phyloP scores from a whole-genome alignment of 805 yeast genomes.

The Maudiozyma turicensis region DNA sequence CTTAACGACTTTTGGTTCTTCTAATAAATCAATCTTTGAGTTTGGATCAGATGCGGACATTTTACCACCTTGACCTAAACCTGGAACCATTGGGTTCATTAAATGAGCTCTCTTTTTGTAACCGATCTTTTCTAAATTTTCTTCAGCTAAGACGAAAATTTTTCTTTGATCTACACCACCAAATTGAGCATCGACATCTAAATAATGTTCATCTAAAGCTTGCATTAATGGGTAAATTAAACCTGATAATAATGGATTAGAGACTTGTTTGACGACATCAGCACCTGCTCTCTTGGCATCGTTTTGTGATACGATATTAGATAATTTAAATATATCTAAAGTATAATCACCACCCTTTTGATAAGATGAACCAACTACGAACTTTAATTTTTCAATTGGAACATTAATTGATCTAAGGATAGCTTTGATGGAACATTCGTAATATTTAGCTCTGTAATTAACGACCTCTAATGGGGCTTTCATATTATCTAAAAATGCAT shows the following conservation, averaged over 20 bases:
- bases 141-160: slow-evolving; percentile 94
- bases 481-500: slow-evolving; percentile 96
- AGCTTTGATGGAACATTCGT: slow-evolving; percentile 74
- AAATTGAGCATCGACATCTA: slow-evolving; percentile 85
- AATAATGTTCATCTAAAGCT: slow-evolving; percentile 88
- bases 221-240: slow-evolving; percentile 98
- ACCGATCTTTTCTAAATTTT: slow-evolving; percentile 74
- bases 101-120: slow-evolving; percentile 96
- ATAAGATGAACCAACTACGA: slow-evolving; percentile 84
- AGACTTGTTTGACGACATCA: slow-evolving; percentile 96
- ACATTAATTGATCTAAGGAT: slow-evolving; percentile 80
- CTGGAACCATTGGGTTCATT: slow-evolving; percentile 99
- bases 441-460: slow-evolving; percentile 78
- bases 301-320: slow-evolving; percentile 81
- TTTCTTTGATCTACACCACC: slow-evolving; percentile 99
- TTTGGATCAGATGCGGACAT: slow-evolving; percentile 99
- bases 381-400: slow-evolving; percentile 79
- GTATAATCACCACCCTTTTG: slow-evolving; percentile 72
- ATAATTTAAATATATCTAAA: slow-evolving; percentile 77
- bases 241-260: slow-evolving; percentile 87
- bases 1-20: slow-evolving; percentile 76
- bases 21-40: slow-evolving; percentile 88
- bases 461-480: slow-evolving; percentile 95
- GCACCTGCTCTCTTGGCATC: slow-evolving; percentile 99
- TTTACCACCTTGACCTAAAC: slow-evolving; percentile 92